phyloP scores from a whole-genome alignment of 2,329 filamentous ascomycete genomes.

The Trichophyton rubrum region DNA sequence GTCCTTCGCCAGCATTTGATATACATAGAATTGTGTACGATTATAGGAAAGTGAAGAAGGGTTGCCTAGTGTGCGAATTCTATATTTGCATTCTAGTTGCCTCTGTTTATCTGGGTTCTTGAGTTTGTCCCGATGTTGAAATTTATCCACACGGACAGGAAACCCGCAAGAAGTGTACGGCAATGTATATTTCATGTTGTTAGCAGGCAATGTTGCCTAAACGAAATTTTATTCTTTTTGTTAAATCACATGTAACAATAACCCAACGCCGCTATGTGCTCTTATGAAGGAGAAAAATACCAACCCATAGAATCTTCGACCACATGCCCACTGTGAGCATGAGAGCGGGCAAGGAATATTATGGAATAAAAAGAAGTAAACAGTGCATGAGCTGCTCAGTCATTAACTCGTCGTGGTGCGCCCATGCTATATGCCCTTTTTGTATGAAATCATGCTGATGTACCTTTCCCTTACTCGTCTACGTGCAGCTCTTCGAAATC shows the following conservation, averaged over 20 bases:
- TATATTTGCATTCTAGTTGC: no score
- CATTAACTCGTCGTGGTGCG: neutral
- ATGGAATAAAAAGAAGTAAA: neutral
- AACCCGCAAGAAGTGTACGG: neutral
- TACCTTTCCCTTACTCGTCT: slow-evolving; percentile 16
- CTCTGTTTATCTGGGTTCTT: no score
- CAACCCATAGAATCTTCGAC: neutral
- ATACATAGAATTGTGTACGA: no score
- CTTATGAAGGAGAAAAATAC: neutral
- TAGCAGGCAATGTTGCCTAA: neutral
- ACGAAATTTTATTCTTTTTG: neutral
- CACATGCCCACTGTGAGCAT: no score
- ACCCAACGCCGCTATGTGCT: neutral
- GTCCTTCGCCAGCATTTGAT: no score
- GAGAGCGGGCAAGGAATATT: no score
- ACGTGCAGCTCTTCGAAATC: slow-evolving; percentile 85
- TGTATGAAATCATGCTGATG: neutral
- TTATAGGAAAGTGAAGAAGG: no score
- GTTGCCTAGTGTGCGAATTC: no score
- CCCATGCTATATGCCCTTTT: neutral
- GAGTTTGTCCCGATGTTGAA: no score
- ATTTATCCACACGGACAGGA: neutral
- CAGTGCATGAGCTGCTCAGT: neutral
- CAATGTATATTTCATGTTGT: neutral
- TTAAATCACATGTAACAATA: neutral